Base-by-base conservation (phyloP, 2,329 filamentous ascomycete genomes). In the Parastagonospora avenae region DNA sequence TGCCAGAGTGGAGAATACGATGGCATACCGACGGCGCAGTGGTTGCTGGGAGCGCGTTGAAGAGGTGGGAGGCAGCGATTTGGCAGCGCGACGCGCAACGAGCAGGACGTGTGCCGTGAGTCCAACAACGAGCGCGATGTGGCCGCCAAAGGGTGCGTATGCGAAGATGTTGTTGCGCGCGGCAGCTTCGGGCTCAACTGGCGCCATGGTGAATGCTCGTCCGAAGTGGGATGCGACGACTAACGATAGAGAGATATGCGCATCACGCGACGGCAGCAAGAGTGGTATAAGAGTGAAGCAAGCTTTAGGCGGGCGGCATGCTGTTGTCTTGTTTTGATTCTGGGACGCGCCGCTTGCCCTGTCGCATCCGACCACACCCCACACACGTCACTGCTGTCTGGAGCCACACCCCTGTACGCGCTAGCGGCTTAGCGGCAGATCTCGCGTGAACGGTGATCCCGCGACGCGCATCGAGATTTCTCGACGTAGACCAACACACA, bases 1-100 rank as follows among this genome's bases (percentile, higher is more conserved):
- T 5, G 79, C 76, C n/a, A 83, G 70, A 19, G 68, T 43, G 0
- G 74, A 68, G 66, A 83, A 82, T 16, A 76, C 44, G 27, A 63
- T 50, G 30, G 68, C 67, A 57, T 70, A 54, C 46, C 65, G 65
- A 32, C 64, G 65, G 47, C 73, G 71, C 27, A 60, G 36, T 2
- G 65, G 49, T 16, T 65, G 52, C 50, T 72, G 70, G 2, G 59
- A 43, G 47, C 73, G 72, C 46, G 72, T 76, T 6, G 60, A 50
- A 10, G 68, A 60, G 4, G 71, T 52, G 2, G 72, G 72, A 42
- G 72, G 72, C 9, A 74, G 58, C 4, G 62, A 48, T 42, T 59
- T 62, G 44, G 67, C 66, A 15, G 71, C 70, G 46, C 64, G 64
- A 33, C 63, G 59, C 39, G 70, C 60, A 42, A 61, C 68, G 49